Evolutionary conservation across 805 yeast genomes (phyloP).

Genomic region (Metschnikowia proteae): DNA sequence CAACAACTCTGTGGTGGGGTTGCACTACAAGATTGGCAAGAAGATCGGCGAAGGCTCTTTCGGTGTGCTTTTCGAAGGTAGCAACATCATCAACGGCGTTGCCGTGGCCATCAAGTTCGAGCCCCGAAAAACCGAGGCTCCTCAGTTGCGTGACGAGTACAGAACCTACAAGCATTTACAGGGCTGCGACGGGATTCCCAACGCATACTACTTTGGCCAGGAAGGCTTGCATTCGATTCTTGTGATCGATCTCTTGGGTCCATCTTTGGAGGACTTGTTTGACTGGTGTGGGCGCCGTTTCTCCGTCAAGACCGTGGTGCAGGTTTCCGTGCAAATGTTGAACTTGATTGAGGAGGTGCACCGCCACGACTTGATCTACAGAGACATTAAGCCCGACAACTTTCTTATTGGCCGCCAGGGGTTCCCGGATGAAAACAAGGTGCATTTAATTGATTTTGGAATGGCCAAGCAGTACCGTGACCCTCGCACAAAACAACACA

Average conservation of each 20-base stretch:
- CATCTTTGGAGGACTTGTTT: slow-evolving; percentile 76
- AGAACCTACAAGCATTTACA: slow-evolving; percentile 70
- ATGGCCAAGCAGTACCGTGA: slow-evolving; percentile 86
- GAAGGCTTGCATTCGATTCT: slow-evolving; percentile 78
- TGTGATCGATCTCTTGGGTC: slow-evolving; percentile 74
- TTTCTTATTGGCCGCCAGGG: slow-evolving; percentile 67
- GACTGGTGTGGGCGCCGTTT: slow-evolving; percentile 86
- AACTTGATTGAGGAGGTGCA: slow-evolving; percentile 68
- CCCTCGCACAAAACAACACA: slow-evolving; percentile 74
- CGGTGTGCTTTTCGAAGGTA: slow-evolving; percentile 81
- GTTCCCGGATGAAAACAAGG: slow-evolving; percentile 57
- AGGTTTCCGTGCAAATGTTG: slow-evolving; percentile 76
- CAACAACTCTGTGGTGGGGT: slow-evolving; percentile 47
- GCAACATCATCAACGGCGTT: slow-evolving; percentile 60
- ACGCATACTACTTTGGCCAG: slow-evolving; percentile 80
- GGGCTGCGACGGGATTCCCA: slow-evolving; percentile 72
- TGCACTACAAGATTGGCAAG: slow-evolving; percentile 75
- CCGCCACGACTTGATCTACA: slow-evolving; percentile 69
- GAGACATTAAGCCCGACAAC: slow-evolving; percentile 84
- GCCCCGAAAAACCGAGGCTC: slow-evolving; percentile 77
- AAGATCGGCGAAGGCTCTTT: slow-evolving; percentile 87
- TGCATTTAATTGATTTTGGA: slow-evolving; percentile 77
- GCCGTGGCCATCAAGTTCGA: slow-evolving; percentile 80
- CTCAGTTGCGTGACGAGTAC: slow-evolving; percentile 78
- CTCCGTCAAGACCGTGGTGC: slow-evolving; percentile 66